Evolutionary conservation across 2,329 filamentous ascomycete species (phyloP).

Genomic region (Fusarium mangiferae): DNA sequence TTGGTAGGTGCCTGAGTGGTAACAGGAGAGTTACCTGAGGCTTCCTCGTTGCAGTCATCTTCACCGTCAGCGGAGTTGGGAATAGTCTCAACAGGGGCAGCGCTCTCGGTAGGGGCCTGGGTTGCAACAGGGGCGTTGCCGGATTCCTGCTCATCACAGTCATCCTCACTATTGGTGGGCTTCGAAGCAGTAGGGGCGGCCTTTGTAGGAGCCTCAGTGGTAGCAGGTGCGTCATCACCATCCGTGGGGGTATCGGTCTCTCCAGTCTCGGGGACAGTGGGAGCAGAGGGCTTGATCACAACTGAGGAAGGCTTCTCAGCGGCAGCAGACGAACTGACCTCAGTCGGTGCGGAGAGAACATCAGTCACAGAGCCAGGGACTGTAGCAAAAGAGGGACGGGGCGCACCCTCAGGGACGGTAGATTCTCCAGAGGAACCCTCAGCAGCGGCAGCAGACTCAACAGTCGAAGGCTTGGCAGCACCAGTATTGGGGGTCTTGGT

Average conservation of each 20-base stretch:
- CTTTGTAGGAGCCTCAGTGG: not conserved
- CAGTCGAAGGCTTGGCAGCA: slow-evolving; percentile 14
- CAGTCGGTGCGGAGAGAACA: slow-evolving; percentile 17
- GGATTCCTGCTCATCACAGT: not conserved
- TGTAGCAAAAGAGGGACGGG: slow-evolving; percentile 33
- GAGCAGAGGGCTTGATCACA: slow-evolving; percentile 8
- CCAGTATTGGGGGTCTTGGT: slow-evolving; percentile 13
- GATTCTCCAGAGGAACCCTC: not conserved
- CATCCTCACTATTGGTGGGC: not conserved
- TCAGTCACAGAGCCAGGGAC: slow-evolving; percentile 27
- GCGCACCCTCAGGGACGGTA: slow-evolving; percentile 20
- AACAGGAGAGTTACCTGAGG: not conserved
- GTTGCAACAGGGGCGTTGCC: not conserved
- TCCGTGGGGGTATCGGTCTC: not conserved
- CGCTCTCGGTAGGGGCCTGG: not conserved
- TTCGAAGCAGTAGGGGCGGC: not conserved
- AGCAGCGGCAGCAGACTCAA: slow-evolving; percentile 8
- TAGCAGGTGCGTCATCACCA: not conserved
- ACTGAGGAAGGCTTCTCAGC: slow-evolving; percentile 15
- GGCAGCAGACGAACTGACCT: not conserved
- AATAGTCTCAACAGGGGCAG: not conserved
- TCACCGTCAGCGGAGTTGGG: slow-evolving; percentile 5
- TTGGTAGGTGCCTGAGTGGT: slow-evolving; percentile 4
- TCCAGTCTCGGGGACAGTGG: not conserved
- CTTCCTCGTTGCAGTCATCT: slow-evolving; percentile 19